Evolutionary conservation across 1,284 basidiomycete species (phyloP).

Genomic region (Lentinula novae-zelandiae): DNA sequence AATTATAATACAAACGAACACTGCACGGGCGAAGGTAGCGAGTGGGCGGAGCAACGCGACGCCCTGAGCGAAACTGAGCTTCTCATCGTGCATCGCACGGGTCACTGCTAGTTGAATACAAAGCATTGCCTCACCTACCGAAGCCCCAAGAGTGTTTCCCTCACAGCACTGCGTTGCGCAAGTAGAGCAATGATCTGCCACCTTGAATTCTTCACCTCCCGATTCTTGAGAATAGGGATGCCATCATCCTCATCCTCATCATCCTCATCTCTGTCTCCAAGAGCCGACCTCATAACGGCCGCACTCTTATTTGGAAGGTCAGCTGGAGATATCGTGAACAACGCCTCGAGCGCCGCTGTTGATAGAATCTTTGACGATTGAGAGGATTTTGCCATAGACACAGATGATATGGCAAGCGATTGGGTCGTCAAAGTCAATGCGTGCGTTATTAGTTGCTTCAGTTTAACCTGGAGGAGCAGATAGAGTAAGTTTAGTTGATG

Average conservation of each 20-base stretch:
- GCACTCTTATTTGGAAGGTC: constrained; percentile 73
- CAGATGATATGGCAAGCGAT: constrained; percentile 72
- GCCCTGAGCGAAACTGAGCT: no score
- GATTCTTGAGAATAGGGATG: constrained; percentile 39
- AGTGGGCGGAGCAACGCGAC: no score
- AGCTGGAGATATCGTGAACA: constrained; percentile 75
- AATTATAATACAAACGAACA: no score
- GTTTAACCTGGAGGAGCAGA: constrained; percentile 52
- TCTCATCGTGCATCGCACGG: no score
- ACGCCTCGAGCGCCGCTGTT: constrained; percentile 65
- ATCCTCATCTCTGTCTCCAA: constrained; percentile 51
- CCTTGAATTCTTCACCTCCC: constrained; percentile 44
- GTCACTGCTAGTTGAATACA: no score
- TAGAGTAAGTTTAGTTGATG: constrained; percentile 1
- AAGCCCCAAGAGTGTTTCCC: constrained; percentile 45
- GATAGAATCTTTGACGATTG: constrained; percentile 48
- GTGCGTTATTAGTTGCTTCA: constrained; percentile 78
- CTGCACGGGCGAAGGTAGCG: no score
- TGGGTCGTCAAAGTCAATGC: constrained; percentile 72
- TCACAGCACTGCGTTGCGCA: constrained; percentile 70
- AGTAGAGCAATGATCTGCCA: constrained; percentile 76
- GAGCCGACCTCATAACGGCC: constrained; percentile 62
- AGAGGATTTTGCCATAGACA: constrained; percentile 52
- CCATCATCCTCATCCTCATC: constrained; percentile 46
- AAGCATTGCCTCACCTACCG: not conserved